Base-by-base conservation (phyloP, 768 basidiomycete species). In the Amanita exitialis region DNA sequence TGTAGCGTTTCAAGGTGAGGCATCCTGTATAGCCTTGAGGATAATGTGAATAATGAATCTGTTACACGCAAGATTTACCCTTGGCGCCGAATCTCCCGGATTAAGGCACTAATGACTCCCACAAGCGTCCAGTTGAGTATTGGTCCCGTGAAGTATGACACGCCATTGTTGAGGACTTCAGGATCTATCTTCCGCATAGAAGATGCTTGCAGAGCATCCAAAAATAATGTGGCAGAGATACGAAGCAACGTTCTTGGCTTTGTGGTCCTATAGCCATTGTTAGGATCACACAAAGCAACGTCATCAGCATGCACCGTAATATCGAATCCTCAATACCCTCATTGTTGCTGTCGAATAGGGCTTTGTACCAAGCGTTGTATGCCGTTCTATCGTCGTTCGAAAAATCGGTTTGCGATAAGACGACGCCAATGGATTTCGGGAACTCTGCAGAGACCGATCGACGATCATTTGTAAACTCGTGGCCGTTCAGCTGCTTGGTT, bases 291-390 rank as follows among this genome's bases (percentile, higher is more conserved):
- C 44, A 39, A 47, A 12, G 43, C 34, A 41, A 7, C 27, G 47
- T 13, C 13, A 5, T 15, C 27, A 32, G 35, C 10, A 45, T 51
- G 57, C 64, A 81, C 82, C 82, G 71, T 21, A 85, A 67, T 50
- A 88, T 85, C 12, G 76, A 80, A 58, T 91, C 89, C 56, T 90
- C 89, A 23, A 91, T 90, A 1, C 89, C 89, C 61, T 90, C 89
- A 55, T 79, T 88, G 53, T 69, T 71, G 44, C 69, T 80, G 60
- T 89, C 86, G 61, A 90, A 90, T 23, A 91, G 68, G 0, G 85
- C 83, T 59, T 87, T 89, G 57, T 74, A 79, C 89, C 89, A 91
- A 7, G 71, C 68, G 30, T 64, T 60, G 55, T 79, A 78, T 16
- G 74, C 71, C 37, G 54, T 53, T 36, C 64, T 58, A 36, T 78